Percentiles rank a stretch among this genome's conserved stretches.
Evolutionary conservation across 2,329 filamentous ascomycete species (phyloP).

Genomic region (Trichoderma afroharzianum): DNA sequence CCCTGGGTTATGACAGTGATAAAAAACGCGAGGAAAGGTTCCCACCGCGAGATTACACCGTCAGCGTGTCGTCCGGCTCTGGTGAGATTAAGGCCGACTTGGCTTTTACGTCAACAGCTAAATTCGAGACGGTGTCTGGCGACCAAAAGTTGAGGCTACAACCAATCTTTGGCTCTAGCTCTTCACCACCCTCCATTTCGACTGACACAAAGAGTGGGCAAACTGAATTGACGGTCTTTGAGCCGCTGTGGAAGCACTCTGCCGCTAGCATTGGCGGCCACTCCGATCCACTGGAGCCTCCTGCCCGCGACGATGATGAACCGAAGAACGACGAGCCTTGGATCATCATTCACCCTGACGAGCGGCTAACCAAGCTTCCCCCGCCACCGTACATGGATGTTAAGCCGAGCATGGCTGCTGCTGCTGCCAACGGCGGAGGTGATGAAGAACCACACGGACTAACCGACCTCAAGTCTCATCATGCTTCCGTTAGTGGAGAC

Average conservation of each 20-base stretch:
- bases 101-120: slow-evolving; percentile 37
- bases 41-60: slow-evolving; percentile 46
- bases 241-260: slow-evolving; percentile 41
- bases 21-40: slow-evolving; percentile 26
- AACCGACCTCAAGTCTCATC: slow-evolving; percentile 37
- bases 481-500: slow-evolving; percentile 44
- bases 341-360: slow-evolving; percentile 19
- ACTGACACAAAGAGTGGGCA: slow-evolving; percentile 45
- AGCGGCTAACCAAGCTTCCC: neutral
- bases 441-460: slow-evolving; percentile 23
- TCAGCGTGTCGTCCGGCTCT: slow-evolving; percentile 42
- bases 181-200: slow-evolving; percentile 30
- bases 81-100: slow-evolving; percentile 41
- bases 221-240: slow-evolving; percentile 37
- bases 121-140: slow-evolving; percentile 41
- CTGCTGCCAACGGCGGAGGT: neutral
- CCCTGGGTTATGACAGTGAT: slow-evolving; percentile 29
- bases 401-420: neutral
- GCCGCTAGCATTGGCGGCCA: neutral
- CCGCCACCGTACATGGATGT: neutral
- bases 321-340: slow-evolving; percentile 21
- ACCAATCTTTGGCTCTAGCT: slow-evolving; percentile 38
- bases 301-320: slow-evolving; percentile 6
- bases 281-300: neutral
- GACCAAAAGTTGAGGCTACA: slow-evolving; percentile 39